phyloP scores from a whole-genome alignment of 257 asterid genomes.

The Perilla frutescens region DNA sequence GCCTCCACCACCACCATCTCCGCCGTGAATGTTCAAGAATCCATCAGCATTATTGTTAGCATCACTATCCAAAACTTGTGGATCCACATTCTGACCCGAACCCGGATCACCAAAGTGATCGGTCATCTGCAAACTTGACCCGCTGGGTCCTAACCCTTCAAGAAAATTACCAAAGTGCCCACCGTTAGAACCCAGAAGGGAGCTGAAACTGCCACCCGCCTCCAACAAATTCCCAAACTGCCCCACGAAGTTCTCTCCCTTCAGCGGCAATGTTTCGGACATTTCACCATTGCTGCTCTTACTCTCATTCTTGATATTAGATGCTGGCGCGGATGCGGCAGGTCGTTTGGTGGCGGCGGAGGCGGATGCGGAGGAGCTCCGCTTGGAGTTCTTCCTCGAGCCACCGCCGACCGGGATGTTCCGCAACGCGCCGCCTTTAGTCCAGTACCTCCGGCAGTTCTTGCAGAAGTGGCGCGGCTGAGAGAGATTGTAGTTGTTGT shows the following conservation, averaged over 20 bases:
- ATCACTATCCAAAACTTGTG: conserved; percentile 43
- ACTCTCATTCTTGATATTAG: conserved; percentile 15
- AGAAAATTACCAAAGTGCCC: conserved; percentile 68
- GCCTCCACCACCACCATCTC: conserved; percentile 40
- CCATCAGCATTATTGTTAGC: conserved; percentile 47
- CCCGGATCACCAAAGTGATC: conserved; percentile 50
- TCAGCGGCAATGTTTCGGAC: conserved; percentile 45
- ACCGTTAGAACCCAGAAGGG: conserved; percentile 55
- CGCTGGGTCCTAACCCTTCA: conserved; percentile 51
- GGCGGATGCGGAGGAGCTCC: conserved; percentile 52
- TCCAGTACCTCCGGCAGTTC: conserved; percentile 86
- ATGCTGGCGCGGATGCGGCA: conserved; percentile 11
- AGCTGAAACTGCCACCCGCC: conserved; percentile 52
- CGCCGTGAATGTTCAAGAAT: conserved; percentile 52
- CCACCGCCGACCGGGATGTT: conserved; percentile 97
- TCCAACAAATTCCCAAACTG: conserved; percentile 51
- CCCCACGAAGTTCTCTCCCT: conserved; percentile 45
- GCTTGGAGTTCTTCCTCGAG: conserved; percentile 73
- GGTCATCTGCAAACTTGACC: conserved; percentile 50
- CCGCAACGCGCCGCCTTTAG: conserved; percentile 90
- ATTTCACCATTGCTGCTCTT: conserved; percentile 20
- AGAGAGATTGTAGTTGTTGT: conserved; percentile 93
- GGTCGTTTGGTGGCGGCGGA: conserved; percentile 45
- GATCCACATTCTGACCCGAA: conserved; percentile 45
- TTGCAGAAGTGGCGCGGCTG: conserved; percentile 98